Conservation (phyloP, 108 stramenopile species). For the Licmophora abbreviata region DNA sequence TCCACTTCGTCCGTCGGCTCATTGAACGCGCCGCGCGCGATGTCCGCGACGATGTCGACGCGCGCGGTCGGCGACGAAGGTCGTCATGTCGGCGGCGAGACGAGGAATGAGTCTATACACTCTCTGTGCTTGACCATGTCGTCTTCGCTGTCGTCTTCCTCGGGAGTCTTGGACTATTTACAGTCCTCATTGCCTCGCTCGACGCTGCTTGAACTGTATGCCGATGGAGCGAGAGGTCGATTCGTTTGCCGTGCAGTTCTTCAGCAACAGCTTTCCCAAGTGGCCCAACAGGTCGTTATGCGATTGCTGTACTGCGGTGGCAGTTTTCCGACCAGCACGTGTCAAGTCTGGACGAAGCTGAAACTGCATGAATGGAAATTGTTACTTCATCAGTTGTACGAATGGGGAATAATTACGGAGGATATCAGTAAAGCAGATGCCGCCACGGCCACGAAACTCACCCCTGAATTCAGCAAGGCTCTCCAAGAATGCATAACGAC, state of each 20-base stretch:
- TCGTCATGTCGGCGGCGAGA: too few species aligned
- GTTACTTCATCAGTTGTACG: conserved; percentile 21
- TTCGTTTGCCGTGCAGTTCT: conserved; percentile 44
- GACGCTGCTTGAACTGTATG: conserved; percentile 26
- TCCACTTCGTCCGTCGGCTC: too few species aligned
- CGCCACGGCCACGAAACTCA: conserved; percentile 10
- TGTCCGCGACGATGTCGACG: too few species aligned
- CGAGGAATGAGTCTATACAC: too few species aligned
- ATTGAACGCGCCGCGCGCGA: too few species aligned
- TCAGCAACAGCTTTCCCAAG: conserved; percentile 32
- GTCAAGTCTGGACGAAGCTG: conserved; percentile 29
- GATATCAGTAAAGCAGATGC: neutral
- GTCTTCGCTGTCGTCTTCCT: too few species aligned
- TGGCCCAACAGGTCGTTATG: conserved; percentile 35
- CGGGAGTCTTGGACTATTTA: conserved; percentile 42
- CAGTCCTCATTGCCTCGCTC: conserved; percentile 13
- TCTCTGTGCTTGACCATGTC: too few species aligned
- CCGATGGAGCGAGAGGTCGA: conserved; percentile 32
- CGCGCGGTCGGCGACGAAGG: too few species aligned
- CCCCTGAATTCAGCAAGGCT: conserved; percentile 31
- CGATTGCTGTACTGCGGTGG: conserved; percentile 45
- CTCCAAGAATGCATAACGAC: conserved; percentile 27
- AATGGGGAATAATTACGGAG: conserved; percentile 37
- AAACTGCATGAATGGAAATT: conserved; percentile 2
- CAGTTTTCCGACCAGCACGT: conserved; percentile 18